Base-by-base conservation (phyloP, 179 eudicot species). In the Carnegiea gigantea region DNA sequence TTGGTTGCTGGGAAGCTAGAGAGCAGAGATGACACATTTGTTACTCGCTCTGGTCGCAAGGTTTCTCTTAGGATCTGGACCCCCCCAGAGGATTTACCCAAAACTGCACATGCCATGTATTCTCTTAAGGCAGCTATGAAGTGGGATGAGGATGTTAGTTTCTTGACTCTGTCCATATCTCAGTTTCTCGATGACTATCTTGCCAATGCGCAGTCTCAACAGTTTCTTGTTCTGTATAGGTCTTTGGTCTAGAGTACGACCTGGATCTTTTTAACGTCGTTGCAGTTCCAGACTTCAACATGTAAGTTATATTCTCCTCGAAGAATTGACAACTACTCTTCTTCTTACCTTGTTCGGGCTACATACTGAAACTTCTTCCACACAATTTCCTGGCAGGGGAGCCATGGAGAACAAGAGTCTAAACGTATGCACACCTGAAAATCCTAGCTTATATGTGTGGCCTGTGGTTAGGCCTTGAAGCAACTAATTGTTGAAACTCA, bases 351-450 rank as follows among this genome's bases (percentile, higher is more conserved):
- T 62, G 62, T 59, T 51, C 54, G 77, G 77, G 46, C 11, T n/a
- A 26, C 44, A 24, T 76, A 77, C 65, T 77, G 33, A 53, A 62
- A 9, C 23, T 24, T 77, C 33, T 54, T 68, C 73, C 73, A 24
- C n/a, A 75, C 14, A 28, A 64, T 78, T 80, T 54, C 83, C 80
- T 89, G 73, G 73, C 92, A 96, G 99, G 99, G 99, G 99, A 81
- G 99, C 99, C 82, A 97, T 97, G 99, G 99, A 97, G 87, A 97
- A 97, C 92, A 97, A 97, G 87, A 95, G 98, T 84, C 84, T 97
- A 84, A 97, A 94, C 84, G 98, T 95, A 90, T 83, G 93, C 60
- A 51, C 62, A 77, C 81, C 64, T 49, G 79, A 77, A 40, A 57
- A 46, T 20, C 48, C 23, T 44, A 57, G 73, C 53, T 77, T 72